Conservation (phyloP, 352 stramenopile genomes). For the Heterotrichella gracilis region DNA sequence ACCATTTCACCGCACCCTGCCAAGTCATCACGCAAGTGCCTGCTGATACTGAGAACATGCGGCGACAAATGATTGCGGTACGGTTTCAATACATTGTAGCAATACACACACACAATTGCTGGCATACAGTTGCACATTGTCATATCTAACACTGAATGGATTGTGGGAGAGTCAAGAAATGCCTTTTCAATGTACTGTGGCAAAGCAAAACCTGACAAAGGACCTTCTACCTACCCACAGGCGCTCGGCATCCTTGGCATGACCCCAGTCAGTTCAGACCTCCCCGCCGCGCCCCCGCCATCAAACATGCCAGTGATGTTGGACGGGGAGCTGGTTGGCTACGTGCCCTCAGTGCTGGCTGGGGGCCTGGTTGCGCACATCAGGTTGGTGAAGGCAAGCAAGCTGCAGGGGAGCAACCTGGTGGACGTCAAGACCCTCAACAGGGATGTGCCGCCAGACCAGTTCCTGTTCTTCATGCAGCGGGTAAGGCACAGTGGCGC, state of each 20-base stretch:
- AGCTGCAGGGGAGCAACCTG: no score
- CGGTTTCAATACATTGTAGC: neutral
- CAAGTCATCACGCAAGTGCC: constrained; percentile 14
- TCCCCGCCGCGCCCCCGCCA: constrained; percentile 36
- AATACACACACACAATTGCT: no score
- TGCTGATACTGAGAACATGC: neutral
- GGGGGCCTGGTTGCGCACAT: constrained; percentile 15
- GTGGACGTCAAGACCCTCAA: no score
- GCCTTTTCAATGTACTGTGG: no score
- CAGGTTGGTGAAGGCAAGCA: constrained; percentile 30
- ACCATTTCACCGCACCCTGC: constrained; percentile 59
- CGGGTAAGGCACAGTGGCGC: no score
- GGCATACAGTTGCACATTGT: neutral
- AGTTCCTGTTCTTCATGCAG: no score
- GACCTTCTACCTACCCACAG: no score
- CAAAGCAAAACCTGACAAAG: no score
- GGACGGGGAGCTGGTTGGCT: constrained; percentile 68
- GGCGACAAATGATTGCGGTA: neutral
- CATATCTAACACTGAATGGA: neutral
- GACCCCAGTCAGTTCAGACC: constrained; percentile 25
- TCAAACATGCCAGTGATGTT: constrained; percentile 70
- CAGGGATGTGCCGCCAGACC: no score
- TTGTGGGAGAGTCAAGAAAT: neutral
- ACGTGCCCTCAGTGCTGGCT: neutral
- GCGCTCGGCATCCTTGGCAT: constrained; percentile 24